Conservation (phyloP, 2,329 filamentous ascomycete species). For the Tetracladium maxilliforme region DNA sequence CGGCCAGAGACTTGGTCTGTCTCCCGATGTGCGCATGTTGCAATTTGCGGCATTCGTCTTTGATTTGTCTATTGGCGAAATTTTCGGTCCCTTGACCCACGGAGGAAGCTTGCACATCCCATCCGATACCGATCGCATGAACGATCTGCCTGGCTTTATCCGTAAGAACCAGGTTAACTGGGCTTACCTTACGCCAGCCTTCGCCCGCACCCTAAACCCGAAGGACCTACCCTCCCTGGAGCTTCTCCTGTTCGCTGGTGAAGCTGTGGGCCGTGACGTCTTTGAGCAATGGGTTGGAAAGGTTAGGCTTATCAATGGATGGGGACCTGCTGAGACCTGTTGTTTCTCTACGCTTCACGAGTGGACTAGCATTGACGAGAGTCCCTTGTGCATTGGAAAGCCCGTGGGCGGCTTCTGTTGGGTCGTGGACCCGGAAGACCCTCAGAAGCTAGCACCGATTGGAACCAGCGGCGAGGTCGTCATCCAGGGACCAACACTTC, state of each 20-base stretch:
- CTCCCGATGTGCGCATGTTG: slow-evolving; percentile 11
- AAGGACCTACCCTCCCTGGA: neutral
- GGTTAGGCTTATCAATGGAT: slow-evolving; percentile 42
- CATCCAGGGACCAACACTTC: slow-evolving; percentile 4
- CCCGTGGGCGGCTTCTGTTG: slow-evolving; percentile 2
- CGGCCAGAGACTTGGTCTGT: slow-evolving; percentile 1
- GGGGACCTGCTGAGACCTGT: slow-evolving; percentile 47
- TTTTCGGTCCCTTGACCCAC: slow-evolving; percentile 18
- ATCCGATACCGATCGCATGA: slow-evolving; percentile 13
- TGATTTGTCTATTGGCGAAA: slow-evolving; percentile 23
- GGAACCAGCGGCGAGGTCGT: slow-evolving; percentile 5
- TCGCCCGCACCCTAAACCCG: neutral
- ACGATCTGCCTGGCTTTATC: slow-evolving; percentile 7
- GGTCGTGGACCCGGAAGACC: neutral
- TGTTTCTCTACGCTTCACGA: too few relatives aligned
- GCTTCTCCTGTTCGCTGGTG: slow-evolving; percentile 4
- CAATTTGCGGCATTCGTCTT: slow-evolving; percentile 30
- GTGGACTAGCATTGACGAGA: too few relatives aligned
- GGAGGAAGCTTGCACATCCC: slow-evolving; percentile 32
- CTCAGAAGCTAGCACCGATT: slow-evolving; percentile 1
- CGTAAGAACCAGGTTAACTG: slow-evolving; percentile 18
- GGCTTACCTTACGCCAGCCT: slow-evolving; percentile 2
- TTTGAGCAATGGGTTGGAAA: slow-evolving; percentile 13
- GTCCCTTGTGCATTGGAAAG: slow-evolving; percentile 3
- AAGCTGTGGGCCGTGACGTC: slow-evolving; percentile 19